These are phyloP conservation scores for Fusarium denticulatum DNA, from an alignment of 2,329 filamentous ascomycete genomes.

Conservation along the genomic window DNA sequence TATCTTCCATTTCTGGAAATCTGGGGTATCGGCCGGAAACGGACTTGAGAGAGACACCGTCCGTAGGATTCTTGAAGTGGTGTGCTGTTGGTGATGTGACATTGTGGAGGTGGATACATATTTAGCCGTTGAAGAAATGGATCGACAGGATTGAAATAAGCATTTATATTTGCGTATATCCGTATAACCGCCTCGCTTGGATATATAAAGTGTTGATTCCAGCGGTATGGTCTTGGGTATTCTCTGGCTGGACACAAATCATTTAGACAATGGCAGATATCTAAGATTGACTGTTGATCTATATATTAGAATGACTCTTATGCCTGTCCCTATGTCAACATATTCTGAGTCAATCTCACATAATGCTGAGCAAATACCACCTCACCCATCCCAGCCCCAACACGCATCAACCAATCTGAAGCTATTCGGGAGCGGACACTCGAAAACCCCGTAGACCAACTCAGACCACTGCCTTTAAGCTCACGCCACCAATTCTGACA, in stretches of 20 bases:
- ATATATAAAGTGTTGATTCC: too few species aligned
- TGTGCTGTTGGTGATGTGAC: neutral
- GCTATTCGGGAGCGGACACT: conserved; percentile 2
- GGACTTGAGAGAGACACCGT: conserved; percentile 6
- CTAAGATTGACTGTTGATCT: neutral
- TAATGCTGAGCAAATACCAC: neutral
- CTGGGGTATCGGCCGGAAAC: conserved; percentile 26
- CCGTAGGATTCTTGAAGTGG: conserved; percentile 5
- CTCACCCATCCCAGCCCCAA: neutral
- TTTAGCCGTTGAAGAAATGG: neutral
- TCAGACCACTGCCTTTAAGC: conserved; percentile 4
- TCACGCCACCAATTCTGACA: conserved; percentile 4
- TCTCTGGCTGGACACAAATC: rapidly evolving
- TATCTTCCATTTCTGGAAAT: neutral
- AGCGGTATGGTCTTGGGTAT: neutral
- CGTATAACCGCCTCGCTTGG: neutral
- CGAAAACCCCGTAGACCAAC: neutral
- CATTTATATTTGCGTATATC: neutral
- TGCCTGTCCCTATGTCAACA: neutral
- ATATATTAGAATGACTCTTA: too few species aligned
- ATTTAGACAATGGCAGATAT: too few species aligned
- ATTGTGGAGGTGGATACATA: neutral
- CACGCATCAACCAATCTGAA: neutral
- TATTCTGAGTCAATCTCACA: neutral
- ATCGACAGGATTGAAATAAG: neutral